Conservation (phyloP, 768 basidiomycete genomes). For the Pulveroboletus sp. region DNA sequence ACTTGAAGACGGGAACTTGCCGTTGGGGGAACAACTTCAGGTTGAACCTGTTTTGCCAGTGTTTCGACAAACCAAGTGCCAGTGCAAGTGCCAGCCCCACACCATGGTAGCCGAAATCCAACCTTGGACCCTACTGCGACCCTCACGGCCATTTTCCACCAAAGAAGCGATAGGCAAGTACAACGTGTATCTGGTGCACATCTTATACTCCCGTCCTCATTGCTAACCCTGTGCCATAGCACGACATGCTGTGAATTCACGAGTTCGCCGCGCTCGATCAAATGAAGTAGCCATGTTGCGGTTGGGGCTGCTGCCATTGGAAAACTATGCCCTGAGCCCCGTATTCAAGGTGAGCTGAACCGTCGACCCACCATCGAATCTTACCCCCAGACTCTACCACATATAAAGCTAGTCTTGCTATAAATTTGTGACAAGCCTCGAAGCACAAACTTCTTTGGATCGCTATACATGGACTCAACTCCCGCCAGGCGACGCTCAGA, state of each 20-base stretch:
- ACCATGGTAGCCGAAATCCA: too few species aligned
- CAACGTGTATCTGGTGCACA: constrained; percentile 11
- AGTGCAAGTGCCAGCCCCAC: too few species aligned
- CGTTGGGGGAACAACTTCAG: too few species aligned
- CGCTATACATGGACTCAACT: not conserved
- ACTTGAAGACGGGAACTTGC: too few species aligned
- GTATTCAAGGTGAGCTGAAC: constrained; percentile 2
- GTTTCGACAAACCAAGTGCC: too few species aligned
- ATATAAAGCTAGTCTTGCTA: constrained; percentile 12
- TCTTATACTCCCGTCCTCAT: constrained; percentile 10
- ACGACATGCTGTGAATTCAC: constrained; percentile 9
- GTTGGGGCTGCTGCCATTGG: constrained; percentile 1
- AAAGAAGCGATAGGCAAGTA: not conserved
- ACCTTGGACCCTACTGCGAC: too few species aligned
- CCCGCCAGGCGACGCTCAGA: not conserved
- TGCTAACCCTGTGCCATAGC: not conserved
- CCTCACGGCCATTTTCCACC: not conserved
- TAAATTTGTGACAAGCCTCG: not conserved
- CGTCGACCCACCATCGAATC: not conserved
- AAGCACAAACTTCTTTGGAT: not conserved
- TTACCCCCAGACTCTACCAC: not conserved
- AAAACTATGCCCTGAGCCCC: not conserved
- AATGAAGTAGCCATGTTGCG: not conserved
- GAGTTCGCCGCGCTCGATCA: constrained; percentile 17
- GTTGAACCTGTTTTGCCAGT: too few species aligned